phyloP scores from a whole-genome alignment of 805 yeast genomes.

The Grigorovia jiainica region DNA sequence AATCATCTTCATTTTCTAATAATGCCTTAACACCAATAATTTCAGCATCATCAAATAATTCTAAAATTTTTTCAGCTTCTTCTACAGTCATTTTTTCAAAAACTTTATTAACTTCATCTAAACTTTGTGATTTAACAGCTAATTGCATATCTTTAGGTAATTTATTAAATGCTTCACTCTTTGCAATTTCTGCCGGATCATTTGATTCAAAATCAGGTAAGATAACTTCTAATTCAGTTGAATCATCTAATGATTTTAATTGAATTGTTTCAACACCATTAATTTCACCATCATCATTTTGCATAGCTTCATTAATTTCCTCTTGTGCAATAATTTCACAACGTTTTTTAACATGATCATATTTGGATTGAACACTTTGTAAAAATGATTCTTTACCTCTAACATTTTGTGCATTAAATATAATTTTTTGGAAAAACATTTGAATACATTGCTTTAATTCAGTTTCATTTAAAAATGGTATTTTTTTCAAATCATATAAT shows the following conservation, averaged over 20 bases:
- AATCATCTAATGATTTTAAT: constrained; percentile 78
- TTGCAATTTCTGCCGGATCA: constrained; percentile 34
- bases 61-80: constrained; percentile 73
- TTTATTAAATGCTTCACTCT: constrained; percentile 47
- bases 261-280: constrained; percentile 76
- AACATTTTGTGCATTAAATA: constrained; percentile 26
- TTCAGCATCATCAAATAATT: constrained; percentile 66
- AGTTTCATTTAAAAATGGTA: constrained; percentile 23
- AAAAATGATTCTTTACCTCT: constrained; percentile 65
- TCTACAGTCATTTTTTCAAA: constrained; percentile 63
- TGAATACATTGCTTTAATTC: constrained; percentile 41
- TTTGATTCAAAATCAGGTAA: constrained; percentile 52
- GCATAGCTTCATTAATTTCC: constrained; percentile 26
- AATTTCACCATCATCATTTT: constrained; percentile 9
- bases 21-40: constrained; percentile 75
- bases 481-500: constrained; percentile 30
- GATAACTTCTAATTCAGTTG: constrained; percentile 59
- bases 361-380: constrained; percentile 67
- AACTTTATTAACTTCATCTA: constrained; percentile 76
- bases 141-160: constrained; percentile 55
- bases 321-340: constrained; percentile 59
- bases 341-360: constrained; percentile 63
- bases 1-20: constrained; percentile 64
- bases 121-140: constrained; percentile 62
- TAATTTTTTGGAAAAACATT: constrained; percentile 57